Base-by-base conservation (phyloP, 1,284 basidiomycete genomes). In the Caloboletus firmus region DNA sequence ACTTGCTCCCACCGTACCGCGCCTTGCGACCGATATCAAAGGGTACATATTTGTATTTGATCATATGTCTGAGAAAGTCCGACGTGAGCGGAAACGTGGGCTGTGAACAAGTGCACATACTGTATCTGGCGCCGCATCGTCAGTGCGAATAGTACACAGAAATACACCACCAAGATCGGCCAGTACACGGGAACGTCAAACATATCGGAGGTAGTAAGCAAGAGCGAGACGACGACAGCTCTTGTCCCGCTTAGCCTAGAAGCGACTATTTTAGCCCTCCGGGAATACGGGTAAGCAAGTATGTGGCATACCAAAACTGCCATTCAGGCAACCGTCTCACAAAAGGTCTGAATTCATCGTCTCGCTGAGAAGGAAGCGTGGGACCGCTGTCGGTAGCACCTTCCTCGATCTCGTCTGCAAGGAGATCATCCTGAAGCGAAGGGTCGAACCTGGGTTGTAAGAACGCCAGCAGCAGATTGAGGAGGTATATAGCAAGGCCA, bases 131-230 rank as follows among this genome's bases (percentile, higher is more conserved):
- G 79, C 59, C 93, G 82, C 93, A 96, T 95, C 15, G 93, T 95
- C 62, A 96, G 76, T 22, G 88, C 82, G 68, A 95, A 94, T 45
- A 95, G 79, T 48, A 91, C 85, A 71, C 88, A 85, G 78, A 95
- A 94, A 77, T 97, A 97, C 63, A 98, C 79, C 62, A 98, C 85
- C 45, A 97, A 82, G 72, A 98, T 97, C 12, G 95, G 95, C 94
- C 96, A 98, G 75, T 97, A 98, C 22, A 99, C 96, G 12, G 96
- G 96, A 18, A 98, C 89, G 70, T 98, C 95, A 64, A 96, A 96
- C 36, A 83, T 71, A 45, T 87, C 81, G 28, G 89, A 95, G 56
- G 87, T 75, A 5, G 95, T 93, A 70, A 89, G 88, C 50, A 89
- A 73, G 44, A 97, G 70, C 5, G 94, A 89, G 52, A 99, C 73